These are phyloP conservation scores for Taphrina confusa DNA, from an alignment of 1,139 yeast species.

Conservation along the genomic window DNA sequence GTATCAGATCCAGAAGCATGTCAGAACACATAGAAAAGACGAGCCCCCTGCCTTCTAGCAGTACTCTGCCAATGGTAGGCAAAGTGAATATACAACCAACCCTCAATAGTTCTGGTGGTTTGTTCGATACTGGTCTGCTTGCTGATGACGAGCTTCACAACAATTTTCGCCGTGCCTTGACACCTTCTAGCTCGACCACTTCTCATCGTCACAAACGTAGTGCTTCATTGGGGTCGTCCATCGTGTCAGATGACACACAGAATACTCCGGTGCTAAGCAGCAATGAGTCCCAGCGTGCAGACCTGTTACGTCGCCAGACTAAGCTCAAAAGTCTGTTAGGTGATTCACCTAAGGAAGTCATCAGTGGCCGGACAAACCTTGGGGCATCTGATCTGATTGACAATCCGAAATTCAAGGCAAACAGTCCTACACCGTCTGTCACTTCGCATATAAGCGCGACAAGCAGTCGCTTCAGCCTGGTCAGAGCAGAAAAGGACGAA, in stretches of 20 bases:
- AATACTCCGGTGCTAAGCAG: neutral
- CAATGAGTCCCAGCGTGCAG: slow-evolving; percentile 10
- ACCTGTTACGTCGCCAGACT: slow-evolving; percentile 8
- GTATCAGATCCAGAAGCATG: neutral
- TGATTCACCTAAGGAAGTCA: slow-evolving; percentile 3
- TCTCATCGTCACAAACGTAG: neutral
- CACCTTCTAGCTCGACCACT: neutral
- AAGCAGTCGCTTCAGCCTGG: slow-evolving; percentile 10
- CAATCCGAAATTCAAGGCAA: neutral
- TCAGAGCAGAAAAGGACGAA: slow-evolving; percentile 20
- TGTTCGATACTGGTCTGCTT: neutral
- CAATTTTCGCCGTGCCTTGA: neutral
- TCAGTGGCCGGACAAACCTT: neutral
- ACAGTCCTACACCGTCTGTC: slow-evolving; percentile 9
- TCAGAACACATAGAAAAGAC: too few relatives aligned
- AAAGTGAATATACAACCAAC: too few relatives aligned
- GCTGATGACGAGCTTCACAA: neutral
- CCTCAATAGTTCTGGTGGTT: too few relatives aligned
- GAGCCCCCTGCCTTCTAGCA: too few relatives aligned
- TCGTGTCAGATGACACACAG: neutral
- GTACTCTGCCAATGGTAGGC: too few relatives aligned
- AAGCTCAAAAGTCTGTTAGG: slow-evolving; percentile 12
- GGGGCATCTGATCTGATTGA: neutral
- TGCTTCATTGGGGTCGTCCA: neutral
- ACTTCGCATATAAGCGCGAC: neutral